Conservation (phyloP, 2,329 filamentous ascomycete genomes). For the Botrytis squamosa region DNA sequence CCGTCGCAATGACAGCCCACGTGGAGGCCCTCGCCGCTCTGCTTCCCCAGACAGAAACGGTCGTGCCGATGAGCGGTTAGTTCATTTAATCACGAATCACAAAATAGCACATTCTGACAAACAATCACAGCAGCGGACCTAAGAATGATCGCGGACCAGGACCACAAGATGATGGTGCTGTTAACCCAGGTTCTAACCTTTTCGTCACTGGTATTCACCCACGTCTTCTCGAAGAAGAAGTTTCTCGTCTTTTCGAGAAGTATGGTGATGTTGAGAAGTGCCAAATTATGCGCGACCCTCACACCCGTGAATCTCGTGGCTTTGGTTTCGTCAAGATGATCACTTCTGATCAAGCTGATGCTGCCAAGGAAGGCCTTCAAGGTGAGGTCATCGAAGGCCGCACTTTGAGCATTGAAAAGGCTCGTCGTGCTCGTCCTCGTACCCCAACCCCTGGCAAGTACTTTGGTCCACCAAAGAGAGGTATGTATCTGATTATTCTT, state of each 20-base stretch:
- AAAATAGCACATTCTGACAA: conserved; percentile 20
- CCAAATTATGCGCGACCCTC: conserved; percentile 98
- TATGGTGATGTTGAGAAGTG: conserved; percentile 99
- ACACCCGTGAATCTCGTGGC: conserved; percentile 96
- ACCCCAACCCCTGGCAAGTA: conserved; percentile 98
- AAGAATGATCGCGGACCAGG: conserved; percentile 52
- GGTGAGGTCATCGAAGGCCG: conserved; percentile 94
- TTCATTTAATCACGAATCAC: conserved; percentile 10
- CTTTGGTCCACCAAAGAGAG: conserved; percentile 96
- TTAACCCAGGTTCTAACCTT: conserved; percentile 95
- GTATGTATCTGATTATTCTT: conserved; percentile 57
- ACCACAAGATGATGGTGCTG: conserved; percentile 69
- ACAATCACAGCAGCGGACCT: conserved; percentile 41
- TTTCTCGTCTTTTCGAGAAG: conserved; percentile 95
- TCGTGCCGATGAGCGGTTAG: conserved; percentile 48
- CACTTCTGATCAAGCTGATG: conserved; percentile 90
- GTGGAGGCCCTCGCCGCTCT: conserved; percentile 61
- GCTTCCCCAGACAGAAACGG: conserved; percentile 56
- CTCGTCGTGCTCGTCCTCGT: conserved; percentile 87
- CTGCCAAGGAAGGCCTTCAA: conserved; percentile 92
- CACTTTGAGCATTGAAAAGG: conserved; percentile 98
- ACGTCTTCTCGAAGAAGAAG: conserved; percentile 82
- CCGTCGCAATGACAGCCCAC: conserved; percentile 54
- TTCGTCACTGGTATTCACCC: conserved; percentile 99
- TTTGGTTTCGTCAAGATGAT: conserved; percentile 99